Conservation (phyloP, 345 rosid genomes). For the Cardamine resedifolia region DNA sequence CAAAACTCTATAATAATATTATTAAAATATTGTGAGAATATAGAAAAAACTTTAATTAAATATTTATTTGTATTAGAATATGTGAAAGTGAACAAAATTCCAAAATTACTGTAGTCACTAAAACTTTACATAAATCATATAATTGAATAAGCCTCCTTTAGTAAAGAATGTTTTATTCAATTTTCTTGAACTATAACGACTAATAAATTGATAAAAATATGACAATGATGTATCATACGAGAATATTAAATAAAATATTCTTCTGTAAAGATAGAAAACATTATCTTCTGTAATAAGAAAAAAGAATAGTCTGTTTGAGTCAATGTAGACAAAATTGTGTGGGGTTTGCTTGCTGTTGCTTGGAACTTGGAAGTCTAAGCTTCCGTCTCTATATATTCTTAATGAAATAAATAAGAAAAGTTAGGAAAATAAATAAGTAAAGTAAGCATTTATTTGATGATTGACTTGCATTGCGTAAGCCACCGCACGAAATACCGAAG, state of each 20-base stretch:
- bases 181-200: not conserved
- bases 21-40: no score
- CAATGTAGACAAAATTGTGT: slow-evolving; percentile 5
- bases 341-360: slow-evolving; percentile 9
- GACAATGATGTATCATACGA: no score
- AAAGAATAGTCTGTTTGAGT: not conserved
- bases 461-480: slow-evolving; percentile 23
- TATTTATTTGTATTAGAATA: no score
- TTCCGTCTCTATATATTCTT: not conserved
- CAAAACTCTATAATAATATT: no score
- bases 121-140: no score
- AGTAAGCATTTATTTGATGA: not conserved
- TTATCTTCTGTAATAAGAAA: not conserved
- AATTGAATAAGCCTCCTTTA: no score
- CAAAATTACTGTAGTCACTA: no score
- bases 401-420: not conserved
- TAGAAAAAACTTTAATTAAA: no score
- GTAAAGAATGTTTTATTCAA: not conserved
- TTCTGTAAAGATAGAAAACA: not conserved
- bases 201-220: not conserved
- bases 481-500: not conserved
- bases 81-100: no score
- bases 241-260: not conserved
- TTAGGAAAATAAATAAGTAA: not conserved
- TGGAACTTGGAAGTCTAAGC: slow-evolving; percentile 11